Evolutionary conservation across 495 filamentous ascomycete species (phyloP), one percentile per base, ranked within the genome.

Genomic region (Lepraria neglecta): DNA sequence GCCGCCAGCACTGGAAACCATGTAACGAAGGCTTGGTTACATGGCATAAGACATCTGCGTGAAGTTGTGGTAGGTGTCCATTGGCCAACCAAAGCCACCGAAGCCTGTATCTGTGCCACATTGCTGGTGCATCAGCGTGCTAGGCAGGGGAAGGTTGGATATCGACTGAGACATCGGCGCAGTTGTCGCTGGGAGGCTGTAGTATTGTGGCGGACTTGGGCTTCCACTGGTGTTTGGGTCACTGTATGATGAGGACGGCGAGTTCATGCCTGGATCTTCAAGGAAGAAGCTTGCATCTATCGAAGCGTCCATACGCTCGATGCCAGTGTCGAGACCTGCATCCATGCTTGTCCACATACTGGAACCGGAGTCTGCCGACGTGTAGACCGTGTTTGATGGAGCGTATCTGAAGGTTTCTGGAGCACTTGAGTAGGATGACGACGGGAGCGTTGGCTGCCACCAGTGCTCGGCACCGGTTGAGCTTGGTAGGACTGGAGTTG

Each of bases 401-500:
- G 97, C 78, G 68, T 97, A 86, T 72, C 87, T 92, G 94, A 92
- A 97, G 55, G 90, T 81, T 59, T 98, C 95, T 65, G 96, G 84
- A 12, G 90, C 86, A 50, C 83, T 83, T 30, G 86, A 80, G 55
- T 85, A 77, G 43, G 78, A 78, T 27, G 78, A 77, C 30, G 78
- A 79, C 64, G 74, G 63, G 70, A 73, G 31, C 65, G 74, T 71
- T 61, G 81, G 74, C 19, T 82, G 74, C 94, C 94, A 97, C 85
- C 94, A 92, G 68, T 84, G 84, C 64, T 84, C 82, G 48, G 82
- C 79, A 31, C 82, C 82, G 27, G 87, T 90, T 46, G 90, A 95
- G 76, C 90, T 96, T 52, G 92, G 92, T 47, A 97, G 82, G 60
- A 97, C 80, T 58, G 87, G 87, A 56, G 84, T 78, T 57, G 91